Evolutionary conservation across 163 green algal genomes (phyloP).

Genomic region (Scenedesmus sp.): DNA sequence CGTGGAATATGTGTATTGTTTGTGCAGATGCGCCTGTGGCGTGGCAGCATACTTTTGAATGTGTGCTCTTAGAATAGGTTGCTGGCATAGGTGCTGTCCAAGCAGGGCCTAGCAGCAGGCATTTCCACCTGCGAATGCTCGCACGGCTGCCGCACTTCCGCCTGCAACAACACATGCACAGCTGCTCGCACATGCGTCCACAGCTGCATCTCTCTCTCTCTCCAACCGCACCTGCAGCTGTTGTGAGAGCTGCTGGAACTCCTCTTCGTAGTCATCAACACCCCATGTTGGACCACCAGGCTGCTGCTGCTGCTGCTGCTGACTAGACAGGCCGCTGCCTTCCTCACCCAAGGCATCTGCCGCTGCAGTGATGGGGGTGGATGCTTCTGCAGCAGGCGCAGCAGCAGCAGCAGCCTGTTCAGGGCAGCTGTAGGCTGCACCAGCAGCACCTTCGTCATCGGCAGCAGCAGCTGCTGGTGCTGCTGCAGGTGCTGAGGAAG

Average conservation of each 20-base stretch:
- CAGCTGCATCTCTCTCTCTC: not conserved
- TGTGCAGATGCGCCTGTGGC: no score
- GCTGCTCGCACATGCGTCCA: not conserved
- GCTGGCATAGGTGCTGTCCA: not conserved
- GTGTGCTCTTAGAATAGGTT: not conserved
- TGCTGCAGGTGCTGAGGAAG: not conserved
- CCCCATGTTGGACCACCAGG: conserved; percentile 10
- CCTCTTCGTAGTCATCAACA: conserved; percentile 36
- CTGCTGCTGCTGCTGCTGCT: conserved; percentile 17
- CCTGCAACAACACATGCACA: not conserved
- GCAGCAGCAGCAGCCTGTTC: not conserved
- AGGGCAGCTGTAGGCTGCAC: not conserved
- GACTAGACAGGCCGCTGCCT: not conserved
- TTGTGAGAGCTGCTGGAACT: conserved; percentile 38
- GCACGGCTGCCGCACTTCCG: not conserved
- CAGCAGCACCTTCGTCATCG: not conserved
- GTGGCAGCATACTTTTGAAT: no score
- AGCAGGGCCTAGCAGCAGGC: no score
- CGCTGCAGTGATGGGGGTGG: not conserved
- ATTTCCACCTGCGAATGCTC: no score
- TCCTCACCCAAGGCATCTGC: not conserved
- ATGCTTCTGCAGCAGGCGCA: not conserved
- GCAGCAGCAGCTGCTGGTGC: not conserved
- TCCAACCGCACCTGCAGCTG: conserved; percentile 29
- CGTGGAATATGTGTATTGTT: no score